phyloP scores from a whole-genome alignment of 805 yeast genomes.

The Kodamaea leandrae region DNA sequence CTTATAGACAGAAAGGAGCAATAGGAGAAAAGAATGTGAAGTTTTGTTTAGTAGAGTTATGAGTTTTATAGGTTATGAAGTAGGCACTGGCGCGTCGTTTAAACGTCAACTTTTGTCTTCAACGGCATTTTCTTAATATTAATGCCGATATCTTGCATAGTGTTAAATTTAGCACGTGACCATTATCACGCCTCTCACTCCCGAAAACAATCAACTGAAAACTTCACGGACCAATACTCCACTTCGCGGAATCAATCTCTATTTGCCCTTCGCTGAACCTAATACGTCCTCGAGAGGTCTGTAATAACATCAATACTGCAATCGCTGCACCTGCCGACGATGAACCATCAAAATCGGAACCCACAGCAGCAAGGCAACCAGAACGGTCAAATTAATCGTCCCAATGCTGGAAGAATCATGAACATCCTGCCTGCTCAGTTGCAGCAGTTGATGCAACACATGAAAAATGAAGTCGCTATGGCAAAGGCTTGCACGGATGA shows the following conservation, averaged over 20 bases:
- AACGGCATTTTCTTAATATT: no score
- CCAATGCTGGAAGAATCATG: conserved; percentile 6
- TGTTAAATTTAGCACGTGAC: neutral
- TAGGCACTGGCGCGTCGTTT: no score
- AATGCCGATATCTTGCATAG: no score
- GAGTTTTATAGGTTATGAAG: no score
- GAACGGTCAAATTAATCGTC: conserved; percentile 6
- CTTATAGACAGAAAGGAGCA: no score
- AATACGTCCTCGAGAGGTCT: neutral
- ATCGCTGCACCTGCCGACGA: neutral
- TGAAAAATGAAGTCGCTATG: conserved; percentile 55
- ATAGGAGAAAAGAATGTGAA: no score
- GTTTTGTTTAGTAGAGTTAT: no score
- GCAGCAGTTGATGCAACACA: conserved; percentile 58
- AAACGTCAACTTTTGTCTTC: no score
- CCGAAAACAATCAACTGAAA: neutral
- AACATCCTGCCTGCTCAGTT: conserved; percentile 51
- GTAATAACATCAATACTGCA: neutral
- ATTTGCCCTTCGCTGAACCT: neutral
- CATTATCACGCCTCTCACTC: neutral
- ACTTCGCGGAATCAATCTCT: neutral
- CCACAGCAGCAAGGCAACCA: conserved; percentile 1
- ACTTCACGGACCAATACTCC: neutral
- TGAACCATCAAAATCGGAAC: conserved; percentile 3
- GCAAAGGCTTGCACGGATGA: conserved; percentile 63